Evolutionary conservation across 1,284 basidiomycete species (phyloP), one percentile per base, ranked within the genome.

Genomic region (Leccinum griseonigrum): DNA sequence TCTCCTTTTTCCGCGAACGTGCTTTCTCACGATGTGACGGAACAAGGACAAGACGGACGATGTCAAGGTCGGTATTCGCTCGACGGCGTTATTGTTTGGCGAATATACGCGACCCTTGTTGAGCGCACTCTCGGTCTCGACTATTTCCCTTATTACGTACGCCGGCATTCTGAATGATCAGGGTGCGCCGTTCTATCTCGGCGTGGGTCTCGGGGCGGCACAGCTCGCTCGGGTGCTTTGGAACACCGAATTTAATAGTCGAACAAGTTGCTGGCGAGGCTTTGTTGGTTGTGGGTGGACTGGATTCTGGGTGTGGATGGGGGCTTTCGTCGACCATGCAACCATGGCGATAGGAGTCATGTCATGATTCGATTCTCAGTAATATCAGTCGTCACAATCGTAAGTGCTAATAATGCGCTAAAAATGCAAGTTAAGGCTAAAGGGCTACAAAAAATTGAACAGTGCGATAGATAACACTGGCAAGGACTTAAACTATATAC

Each of bases 41-140:
- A 26, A 51, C 22, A 97, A 22, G 91, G 97, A 99, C 78, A 99
- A 98, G 79, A 76, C 70, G 7, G 97, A 99, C 78, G 97, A 99
- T 71, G 81, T 94, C 46, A 80, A 83, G 56, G 94, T 87, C 18
- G 95, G 94, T 26, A 97, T 99, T 72, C 93, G 91, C 66, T 97
- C 94, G 9, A 99, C 96, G 2, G 97, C 97, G 0, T 81, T 99
- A 54, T 83, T 97, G 50, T 98, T 99, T 74, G 91, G 87, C 36
- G 79, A 86, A 51, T 81, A 84, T 34, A 92, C 95, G 1, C 87
- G 91, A 10, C 84, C 88, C 0, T 87, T 97, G 67, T 85, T 99
- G 43, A 78, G 84, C 10, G 83, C 81, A 10, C 87, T 99, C 58
- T 93, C 94, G 0, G 78, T 82, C 0, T 85, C 88, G 3, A 90